Conservation (phyloP, 2,329 filamentous ascomycete genomes). For the Helminthosporium solani region DNA sequence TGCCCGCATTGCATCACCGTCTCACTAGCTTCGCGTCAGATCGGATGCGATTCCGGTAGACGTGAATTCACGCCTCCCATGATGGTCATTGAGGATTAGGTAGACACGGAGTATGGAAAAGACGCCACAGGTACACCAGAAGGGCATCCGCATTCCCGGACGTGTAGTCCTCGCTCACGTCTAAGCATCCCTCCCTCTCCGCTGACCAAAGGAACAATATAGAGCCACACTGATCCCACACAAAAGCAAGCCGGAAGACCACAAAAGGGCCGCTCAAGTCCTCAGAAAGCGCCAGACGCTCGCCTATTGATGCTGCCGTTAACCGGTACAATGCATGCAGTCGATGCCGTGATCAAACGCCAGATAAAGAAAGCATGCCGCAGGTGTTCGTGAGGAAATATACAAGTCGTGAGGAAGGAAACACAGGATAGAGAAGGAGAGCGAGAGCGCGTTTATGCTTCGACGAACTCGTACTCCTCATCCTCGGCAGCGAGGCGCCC, state of each 20-base stretch:
- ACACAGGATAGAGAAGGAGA: conserved; percentile 7
- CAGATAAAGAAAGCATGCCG: conserved; percentile 21
- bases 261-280: conserved; percentile 44
- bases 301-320: conserved; percentile 44
- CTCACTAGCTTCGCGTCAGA: conserved; percentile 18
- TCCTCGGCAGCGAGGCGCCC: conserved; percentile 39
- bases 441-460: conserved; percentile 19
- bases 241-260: conserved; percentile 14
- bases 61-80: conserved; percentile 37
- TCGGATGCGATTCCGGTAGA: too few relatives aligned
- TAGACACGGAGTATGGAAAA: conserved; percentile 3
- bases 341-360: conserved; percentile 23
- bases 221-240: conserved; percentile 4
- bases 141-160: too few relatives aligned
- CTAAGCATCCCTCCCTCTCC: too few relatives aligned
- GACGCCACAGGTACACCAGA: not conserved
- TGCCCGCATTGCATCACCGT: too few relatives aligned
- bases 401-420: conserved; percentile 3
- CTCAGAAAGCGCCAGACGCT: conserved; percentile 46
- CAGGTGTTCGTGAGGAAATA: conserved; percentile 15
- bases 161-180: too few relatives aligned
- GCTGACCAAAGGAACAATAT: conserved; percentile 8
- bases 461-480: conserved; percentile 46
- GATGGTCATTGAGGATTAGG: conserved; percentile 8
- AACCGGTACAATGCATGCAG: conserved; percentile 34